Evolutionary conservation across 306 rosid genomes (phyloP).

Genomic region (Pueraria montana): DNA sequence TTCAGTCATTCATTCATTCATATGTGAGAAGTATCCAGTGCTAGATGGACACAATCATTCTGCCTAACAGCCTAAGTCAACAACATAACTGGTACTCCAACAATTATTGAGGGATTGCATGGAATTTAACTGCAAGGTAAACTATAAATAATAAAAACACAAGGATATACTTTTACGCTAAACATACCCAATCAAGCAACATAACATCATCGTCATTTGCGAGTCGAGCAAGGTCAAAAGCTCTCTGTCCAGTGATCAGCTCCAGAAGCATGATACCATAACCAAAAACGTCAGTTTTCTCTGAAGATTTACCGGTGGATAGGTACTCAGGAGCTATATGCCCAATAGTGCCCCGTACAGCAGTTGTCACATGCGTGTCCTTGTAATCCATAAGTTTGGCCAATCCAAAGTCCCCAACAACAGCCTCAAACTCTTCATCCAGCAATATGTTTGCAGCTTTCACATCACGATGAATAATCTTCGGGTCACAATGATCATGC

Average conservation of each 20-base stretch:
- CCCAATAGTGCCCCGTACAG: conserved; percentile 96
- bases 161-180: not conserved
- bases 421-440: conserved; percentile 99
- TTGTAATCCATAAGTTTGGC: conserved; percentile 99
- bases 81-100: not conserved
- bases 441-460: conserved; percentile 96
- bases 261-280: conserved; percentile 98
- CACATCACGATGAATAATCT: conserved; percentile 97
- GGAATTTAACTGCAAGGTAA: conserved; percentile 32
- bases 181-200: conserved; percentile 98
- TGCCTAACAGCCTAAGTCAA: not conserved
- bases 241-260: conserved; percentile 96
- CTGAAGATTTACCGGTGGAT: conserved; percentile 92
- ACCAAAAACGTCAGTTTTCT: conserved; percentile 97
- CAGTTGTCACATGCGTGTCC: conserved; percentile 97
- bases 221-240: conserved; percentile 97
- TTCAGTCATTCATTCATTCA: too few species aligned
- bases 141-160: conserved; percentile 21
- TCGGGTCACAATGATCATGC: conserved; percentile 98
- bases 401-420: conserved; percentile 97
- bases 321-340: conserved; percentile 98
- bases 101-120: conserved; percentile 23
- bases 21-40: too few species aligned
- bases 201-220: conserved; percentile 99
- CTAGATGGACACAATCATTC: conserved; percentile 17